Evolutionary conservation across 176 grass and related monocot species (phyloP).

Genomic region (Phoenix dactylifera): DNA sequence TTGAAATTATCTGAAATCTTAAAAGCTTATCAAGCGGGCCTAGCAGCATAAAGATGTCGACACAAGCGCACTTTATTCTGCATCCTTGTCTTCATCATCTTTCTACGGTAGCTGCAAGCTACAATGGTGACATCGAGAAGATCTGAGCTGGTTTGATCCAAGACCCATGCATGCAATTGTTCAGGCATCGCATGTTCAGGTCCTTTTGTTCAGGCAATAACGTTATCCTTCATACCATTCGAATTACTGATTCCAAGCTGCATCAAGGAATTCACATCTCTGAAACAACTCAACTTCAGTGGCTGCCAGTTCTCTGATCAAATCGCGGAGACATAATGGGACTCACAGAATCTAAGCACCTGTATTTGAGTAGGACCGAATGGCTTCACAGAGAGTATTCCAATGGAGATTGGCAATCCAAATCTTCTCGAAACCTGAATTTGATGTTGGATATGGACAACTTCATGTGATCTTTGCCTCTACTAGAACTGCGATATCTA

Average conservation of each 20-base stretch:
- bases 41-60: constrained; percentile 3
- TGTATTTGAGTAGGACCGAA: constrained; percentile 76
- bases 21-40: background rate
- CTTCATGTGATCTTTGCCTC: constrained; percentile 59
- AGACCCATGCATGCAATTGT: too few relatives aligned
- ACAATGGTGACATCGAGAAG: constrained; percentile 4
- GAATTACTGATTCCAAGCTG: constrained; percentile 47
- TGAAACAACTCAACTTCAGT: constrained; percentile 63
- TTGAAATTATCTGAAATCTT: background rate
- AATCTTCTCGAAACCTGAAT: constrained; percentile 64
- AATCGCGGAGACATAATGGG: constrained; percentile 35
- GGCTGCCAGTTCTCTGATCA: constrained; percentile 52
- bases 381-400: constrained; percentile 50
- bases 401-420: constrained; percentile 56
- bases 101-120: constrained; percentile 8
- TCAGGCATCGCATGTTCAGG: too few relatives aligned
- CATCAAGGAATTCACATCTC: constrained; percentile 39
- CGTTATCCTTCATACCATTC: constrained; percentile 33
- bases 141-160: too few relatives aligned
- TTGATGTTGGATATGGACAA: constrained; percentile 51
- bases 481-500: constrained; percentile 43
- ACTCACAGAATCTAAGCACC: constrained; percentile 35
- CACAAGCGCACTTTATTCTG: constrained; percentile 26
- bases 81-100: constrained; percentile 24
- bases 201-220: constrained; percentile 39